Conservation (phyloP, 192 early-diverging fungal species). For the Radiomyces spectabilis region DNA sequence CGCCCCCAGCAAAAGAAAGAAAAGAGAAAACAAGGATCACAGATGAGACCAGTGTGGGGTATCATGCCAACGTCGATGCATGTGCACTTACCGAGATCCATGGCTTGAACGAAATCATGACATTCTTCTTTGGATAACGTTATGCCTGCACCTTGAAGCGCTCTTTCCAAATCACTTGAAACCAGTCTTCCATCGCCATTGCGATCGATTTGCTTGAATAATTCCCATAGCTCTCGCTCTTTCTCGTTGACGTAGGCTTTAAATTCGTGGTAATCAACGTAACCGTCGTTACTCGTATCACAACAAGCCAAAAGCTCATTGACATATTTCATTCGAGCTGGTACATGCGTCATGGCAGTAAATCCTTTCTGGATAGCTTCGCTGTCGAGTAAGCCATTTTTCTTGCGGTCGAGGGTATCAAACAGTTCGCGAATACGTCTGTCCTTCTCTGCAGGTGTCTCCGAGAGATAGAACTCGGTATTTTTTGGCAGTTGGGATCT, state of each 20-base stretch:
- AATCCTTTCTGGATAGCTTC: slow-evolving; percentile 24
- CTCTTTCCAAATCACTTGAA: slow-evolving; percentile 39
- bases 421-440: slow-evolving; percentile 23
- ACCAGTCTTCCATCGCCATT: slow-evolving; percentile 48
- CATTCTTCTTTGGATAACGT: slow-evolving; percentile 47
- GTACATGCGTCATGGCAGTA: slow-evolving; percentile 20
- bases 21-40: neutral
- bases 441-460: slow-evolving; percentile 15
- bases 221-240: slow-evolving; percentile 51
- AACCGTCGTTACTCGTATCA: slow-evolving; percentile 27
- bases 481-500: no score
- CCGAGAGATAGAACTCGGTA: slow-evolving; percentile 14
- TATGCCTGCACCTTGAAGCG: slow-evolving; percentile 48
- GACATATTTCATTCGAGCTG: slow-evolving; percentile 26
- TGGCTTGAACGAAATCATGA: slow-evolving; percentile 44
- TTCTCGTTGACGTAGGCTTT: slow-evolving; percentile 53
- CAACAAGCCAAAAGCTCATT: slow-evolving; percentile 24
- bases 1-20: no score
- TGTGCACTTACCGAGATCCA: slow-evolving; percentile 38
- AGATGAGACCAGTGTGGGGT: no score
- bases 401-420: slow-evolving; percentile 16
- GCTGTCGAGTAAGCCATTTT: slow-evolving; percentile 20
- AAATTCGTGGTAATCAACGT: slow-evolving; percentile 43
- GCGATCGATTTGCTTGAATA: slow-evolving; percentile 56
- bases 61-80: neutral